Base-by-base conservation (phyloP, 306 rosid genomes). In the Morella rubra region DNA sequence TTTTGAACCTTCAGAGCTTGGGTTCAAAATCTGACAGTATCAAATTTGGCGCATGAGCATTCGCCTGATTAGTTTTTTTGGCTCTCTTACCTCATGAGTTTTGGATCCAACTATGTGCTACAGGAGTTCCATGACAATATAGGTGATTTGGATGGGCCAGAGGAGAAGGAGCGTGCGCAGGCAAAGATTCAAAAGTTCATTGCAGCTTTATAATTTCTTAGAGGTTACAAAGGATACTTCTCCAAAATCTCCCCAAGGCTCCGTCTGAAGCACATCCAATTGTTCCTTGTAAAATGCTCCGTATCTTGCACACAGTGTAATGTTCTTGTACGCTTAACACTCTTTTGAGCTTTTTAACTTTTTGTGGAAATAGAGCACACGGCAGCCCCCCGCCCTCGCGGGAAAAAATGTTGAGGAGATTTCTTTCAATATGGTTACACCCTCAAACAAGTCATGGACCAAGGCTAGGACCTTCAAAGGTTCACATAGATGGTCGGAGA, bases 51-150 rank as follows among this genome's bases (percentile, higher is more conserved):
- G 45, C 20, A 7, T 50, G 27, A 32, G 16, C 61, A 24, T 13
- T 14, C 19, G 3, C 75, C 45, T 9, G 8, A 71, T 42, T n/a
- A n/a, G 37, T 32, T 66, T 60, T 60, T 5, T 10, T 18, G n/a
- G 45, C 5, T 16, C 12, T 51, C 47, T 5, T 37, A 16, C 51
- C 49, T 51, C 54, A 56, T 7, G 42, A 74, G n/a, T 56, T 20
- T 61, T 71, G 18, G 27, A 24, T 61, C 8, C 45, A 56, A 47
- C 13, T 22, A 10, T 73, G 83, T 49, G 83, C 81, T 52, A 54
- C 82, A 94, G 95, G 97, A 94, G 73, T 92, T 90, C 83, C 96
- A 92, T 42, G 96, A 94, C 76, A 92, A 94, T 76, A 92, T 94
- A 55, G 93, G 98, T 55, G 97, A 94, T 82, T 78, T 89, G 58